Conservation (phyloP, 352 stramenopile genomes). For the Globisporangium emineosum region DNA sequence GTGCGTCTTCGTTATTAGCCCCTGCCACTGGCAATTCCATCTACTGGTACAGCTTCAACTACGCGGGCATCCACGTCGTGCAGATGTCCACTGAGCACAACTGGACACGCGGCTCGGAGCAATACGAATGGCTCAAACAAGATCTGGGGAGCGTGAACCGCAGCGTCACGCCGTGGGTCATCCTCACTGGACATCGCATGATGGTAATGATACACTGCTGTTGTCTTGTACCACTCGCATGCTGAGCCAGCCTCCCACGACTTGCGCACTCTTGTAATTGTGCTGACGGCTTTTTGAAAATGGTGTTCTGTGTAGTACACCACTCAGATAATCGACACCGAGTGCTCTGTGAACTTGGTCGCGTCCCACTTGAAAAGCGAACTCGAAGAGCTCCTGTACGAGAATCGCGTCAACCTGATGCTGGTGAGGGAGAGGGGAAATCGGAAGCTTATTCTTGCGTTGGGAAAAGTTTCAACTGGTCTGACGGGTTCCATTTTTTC, state of each 20-base stretch:
- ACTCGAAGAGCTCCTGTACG: slow-evolving; percentile 85
- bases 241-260: too few species aligned
- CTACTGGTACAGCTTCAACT: slow-evolving; percentile 91
- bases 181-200: slow-evolving; percentile 89
- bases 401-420: slow-evolving; percentile 87
- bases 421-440: slow-evolving; percentile 36
- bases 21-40: slow-evolving; percentile 61
- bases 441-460: neutral
- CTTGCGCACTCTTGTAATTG: neutral
- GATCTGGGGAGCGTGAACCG: slow-evolving; percentile 82
- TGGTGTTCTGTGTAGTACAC: neutral
- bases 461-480: neutral
- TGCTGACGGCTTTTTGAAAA: neutral
- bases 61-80: slow-evolving; percentile 85
- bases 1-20: slow-evolving; percentile 21
- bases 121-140: slow-evolving; percentile 84
- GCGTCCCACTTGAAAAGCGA: slow-evolving; percentile 78
- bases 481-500: neutral
- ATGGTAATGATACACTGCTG: slow-evolving; percentile 39
- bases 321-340: neutral
- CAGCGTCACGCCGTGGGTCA: slow-evolving; percentile 84
- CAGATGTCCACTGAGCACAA: slow-evolving; percentile 91
- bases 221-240: neutral
- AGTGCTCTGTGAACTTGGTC: slow-evolving; percentile 45
- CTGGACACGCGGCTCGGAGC: slow-evolving; percentile 74